Conservation (phyloP, 495 filamentous ascomycete genomes). For the Aspergillus nanangensis region DNA sequence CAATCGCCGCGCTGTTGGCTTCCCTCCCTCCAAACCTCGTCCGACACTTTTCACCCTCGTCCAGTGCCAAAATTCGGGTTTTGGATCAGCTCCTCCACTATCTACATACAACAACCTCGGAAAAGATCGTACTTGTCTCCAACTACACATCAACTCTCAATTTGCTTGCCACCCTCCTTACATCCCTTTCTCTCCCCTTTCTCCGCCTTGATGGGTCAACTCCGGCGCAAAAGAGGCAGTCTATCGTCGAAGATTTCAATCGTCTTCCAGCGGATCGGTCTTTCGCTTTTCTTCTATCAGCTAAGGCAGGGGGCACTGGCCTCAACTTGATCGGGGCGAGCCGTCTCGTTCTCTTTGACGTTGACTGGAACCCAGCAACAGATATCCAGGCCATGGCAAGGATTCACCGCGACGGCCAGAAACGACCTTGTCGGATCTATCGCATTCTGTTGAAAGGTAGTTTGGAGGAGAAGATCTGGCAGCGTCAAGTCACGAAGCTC, state of each 20-base stretch:
- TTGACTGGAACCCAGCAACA: conserved; percentile 81
- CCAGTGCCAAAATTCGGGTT: conserved; percentile 68
- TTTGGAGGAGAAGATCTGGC: conserved; percentile 81
- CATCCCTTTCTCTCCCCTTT: conserved; percentile 58
- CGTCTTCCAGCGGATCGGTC: conserved; percentile 45
- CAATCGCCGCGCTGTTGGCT: conserved; percentile 48
- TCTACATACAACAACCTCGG: conserved; percentile 55
- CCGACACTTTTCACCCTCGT: conserved; percentile 50
- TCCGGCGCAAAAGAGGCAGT: conserved; percentile 63
- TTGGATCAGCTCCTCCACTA: conserved; percentile 64
- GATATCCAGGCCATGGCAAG: conserved; percentile 84
- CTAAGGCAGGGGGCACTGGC: conserved; percentile 71
- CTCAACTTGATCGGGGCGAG: conserved; percentile 78
- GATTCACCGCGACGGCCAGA: conserved; percentile 77
- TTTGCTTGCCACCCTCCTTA: conserved; percentile 61
- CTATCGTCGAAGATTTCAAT: conserved; percentile 76
- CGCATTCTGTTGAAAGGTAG: conserved; percentile 67
- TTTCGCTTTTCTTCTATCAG: conserved; percentile 78
- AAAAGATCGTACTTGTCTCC: conserved; percentile 78
- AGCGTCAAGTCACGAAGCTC: conserved; percentile 73
- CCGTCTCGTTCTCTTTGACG: conserved; percentile 71
- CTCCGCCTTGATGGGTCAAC: conserved; percentile 73
- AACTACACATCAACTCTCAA: conserved; percentile 79
- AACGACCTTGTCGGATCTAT: conserved; percentile 66
- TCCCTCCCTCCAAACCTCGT: conserved; percentile 55